phyloP scores from a whole-genome alignment of 1,139 yeast genomes.

The Scheffersomyces titani region DNA sequence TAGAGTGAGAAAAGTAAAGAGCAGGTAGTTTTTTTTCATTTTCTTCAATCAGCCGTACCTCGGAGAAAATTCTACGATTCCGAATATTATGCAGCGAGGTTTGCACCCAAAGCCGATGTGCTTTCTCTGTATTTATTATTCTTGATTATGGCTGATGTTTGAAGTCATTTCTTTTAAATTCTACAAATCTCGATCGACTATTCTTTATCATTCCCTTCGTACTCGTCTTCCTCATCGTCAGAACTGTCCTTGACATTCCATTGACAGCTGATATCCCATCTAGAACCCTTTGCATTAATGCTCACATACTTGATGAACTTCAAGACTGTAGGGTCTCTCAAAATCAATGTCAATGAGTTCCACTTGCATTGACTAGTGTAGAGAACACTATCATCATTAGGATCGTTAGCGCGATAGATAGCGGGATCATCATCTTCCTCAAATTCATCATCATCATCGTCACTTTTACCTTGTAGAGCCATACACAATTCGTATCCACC shows the following conservation, averaged over 20 bases:
- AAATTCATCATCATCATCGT: conserved; percentile 48
- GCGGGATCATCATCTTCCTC: conserved; percentile 54
- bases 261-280: conserved; percentile 88
- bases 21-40: neutral
- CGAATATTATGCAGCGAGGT: neutral
- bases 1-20: neutral
- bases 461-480: conserved; percentile 56
- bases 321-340: conserved; percentile 81
- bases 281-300: conserved; percentile 80
- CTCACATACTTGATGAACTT: conserved; percentile 93
- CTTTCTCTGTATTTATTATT: neutral
- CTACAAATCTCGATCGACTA: neutral
- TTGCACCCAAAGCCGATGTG: neutral
- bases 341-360: conserved; percentile 77
- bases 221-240: conserved; percentile 20
- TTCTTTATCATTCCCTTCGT: conserved; percentile 4
- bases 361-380: conserved; percentile 81
- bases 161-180: neutral
- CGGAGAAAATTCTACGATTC: neutral
- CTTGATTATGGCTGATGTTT: neutral
- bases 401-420: conserved; percentile 55
- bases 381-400: conserved; percentile 74
- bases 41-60: neutral
- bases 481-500: conserved; percentile 96
- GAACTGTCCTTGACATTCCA: conserved; percentile 62